Conservation (phyloP, 2,329 filamentous ascomycete species). For the Botrytis aclada region DNA sequence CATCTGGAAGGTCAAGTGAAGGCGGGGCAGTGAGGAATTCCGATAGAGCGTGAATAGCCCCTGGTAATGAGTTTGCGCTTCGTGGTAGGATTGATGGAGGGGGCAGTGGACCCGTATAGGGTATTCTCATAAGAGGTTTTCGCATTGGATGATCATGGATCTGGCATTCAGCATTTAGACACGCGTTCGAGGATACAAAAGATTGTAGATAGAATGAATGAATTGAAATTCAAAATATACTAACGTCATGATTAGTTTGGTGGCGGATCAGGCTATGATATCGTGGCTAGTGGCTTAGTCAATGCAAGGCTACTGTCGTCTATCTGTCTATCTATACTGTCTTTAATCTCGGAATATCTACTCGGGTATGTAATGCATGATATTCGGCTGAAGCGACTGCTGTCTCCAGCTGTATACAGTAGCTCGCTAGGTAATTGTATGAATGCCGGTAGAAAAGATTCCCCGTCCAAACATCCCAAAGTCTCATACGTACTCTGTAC, state of each 20-base stretch:
- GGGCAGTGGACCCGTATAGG: conserved; percentile 81
- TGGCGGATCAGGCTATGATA: neutral
- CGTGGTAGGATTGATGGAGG: conserved; percentile 71
- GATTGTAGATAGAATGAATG: neutral
- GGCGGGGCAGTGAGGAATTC: conserved; percentile 69
- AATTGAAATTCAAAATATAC: neutral
- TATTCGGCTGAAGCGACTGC: neutral
- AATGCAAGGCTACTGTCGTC: neutral
- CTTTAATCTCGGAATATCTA: neutral
- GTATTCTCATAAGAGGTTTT: conserved; percentile 79
- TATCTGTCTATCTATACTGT: neutral
- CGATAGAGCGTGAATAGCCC: conserved; percentile 73
- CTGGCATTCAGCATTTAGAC: neutral
- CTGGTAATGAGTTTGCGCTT: conserved; percentile 64
- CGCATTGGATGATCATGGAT: conserved; percentile 47
- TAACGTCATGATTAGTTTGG: neutral
- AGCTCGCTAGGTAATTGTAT: neutral
- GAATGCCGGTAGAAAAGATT: neutral
- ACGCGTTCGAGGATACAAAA: conserved; percentile 6
- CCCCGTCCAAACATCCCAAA: neutral
- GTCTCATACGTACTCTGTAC: neutral
- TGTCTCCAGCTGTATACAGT: neutral
- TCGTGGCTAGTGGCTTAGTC: neutral
- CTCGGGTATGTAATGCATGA: neutral
- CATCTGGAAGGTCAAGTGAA: conserved; percentile 44